These are phyloP conservation scores for Aureoboletus auriporus DNA, from an alignment of 768 basidiomycete genomes.

Conservation along the genomic window DNA sequence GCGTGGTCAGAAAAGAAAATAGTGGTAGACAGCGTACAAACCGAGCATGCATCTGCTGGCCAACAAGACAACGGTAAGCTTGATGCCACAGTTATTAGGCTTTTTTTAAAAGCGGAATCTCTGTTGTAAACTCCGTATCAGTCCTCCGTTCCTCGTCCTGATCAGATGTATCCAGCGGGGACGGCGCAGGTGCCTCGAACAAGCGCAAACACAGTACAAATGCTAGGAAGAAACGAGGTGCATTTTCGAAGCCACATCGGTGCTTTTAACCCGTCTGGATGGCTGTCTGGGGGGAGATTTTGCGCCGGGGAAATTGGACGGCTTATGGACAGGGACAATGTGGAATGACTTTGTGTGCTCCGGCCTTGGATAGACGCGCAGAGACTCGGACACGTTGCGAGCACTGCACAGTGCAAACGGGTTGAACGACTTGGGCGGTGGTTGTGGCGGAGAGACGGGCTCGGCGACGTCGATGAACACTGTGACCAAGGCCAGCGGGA, in stretches of 20 bases:
- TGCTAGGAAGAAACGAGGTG: slow-evolving; percentile 78
- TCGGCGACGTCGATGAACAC: too few species aligned
- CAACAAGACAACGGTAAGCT: slow-evolving; percentile 90
- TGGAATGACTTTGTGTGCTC: slow-evolving; percentile 75
- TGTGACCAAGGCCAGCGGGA: slow-evolving; percentile 83
- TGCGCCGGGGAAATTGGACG: slow-evolving; percentile 84
- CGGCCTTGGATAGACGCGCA: slow-evolving; percentile 65
- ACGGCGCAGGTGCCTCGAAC: slow-evolving; percentile 52
- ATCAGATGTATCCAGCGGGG: slow-evolving; percentile 54
- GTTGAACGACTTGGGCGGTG: too few species aligned
- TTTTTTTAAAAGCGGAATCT: slow-evolving; percentile 78
- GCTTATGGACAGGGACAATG: slow-evolving; percentile 77
- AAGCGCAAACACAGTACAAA: slow-evolving; percentile 89
- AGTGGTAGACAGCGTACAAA: too few species aligned
- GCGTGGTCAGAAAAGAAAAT: too few species aligned
- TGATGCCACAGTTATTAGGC: slow-evolving; percentile 82
- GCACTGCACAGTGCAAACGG: slow-evolving; percentile 58
- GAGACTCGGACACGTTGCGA: slow-evolving; percentile 57
- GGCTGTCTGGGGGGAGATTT: slow-evolving; percentile 58
- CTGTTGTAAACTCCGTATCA: slow-evolving; percentile 75
- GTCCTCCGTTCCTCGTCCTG: slow-evolving; percentile 60
- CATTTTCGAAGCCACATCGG: slow-evolving; percentile 99
- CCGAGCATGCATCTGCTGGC: slow-evolving; percentile 87
- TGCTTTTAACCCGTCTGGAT: slow-evolving; percentile 94
- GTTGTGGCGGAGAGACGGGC: too few species aligned